Base-by-base conservation (phyloP, 306 rosid genomes). In the Cicer cuneatum region DNA sequence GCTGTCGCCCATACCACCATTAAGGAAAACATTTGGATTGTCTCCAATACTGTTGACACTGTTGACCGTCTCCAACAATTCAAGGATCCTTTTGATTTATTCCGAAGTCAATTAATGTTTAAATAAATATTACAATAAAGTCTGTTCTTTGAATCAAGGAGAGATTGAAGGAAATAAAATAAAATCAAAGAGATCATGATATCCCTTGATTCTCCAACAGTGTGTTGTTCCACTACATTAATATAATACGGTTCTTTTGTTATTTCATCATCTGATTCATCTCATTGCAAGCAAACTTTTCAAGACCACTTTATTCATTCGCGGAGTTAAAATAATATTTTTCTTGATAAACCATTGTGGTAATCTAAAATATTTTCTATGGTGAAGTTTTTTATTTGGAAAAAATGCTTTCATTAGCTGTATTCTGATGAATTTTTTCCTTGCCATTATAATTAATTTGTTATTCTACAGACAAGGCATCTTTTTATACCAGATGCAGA, bases 401-500 rank as follows among this genome's bases (percentile, higher is more conserved):
- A 13, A 13, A 43, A 2, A 45, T 51, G 33, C 37, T 33, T 18
- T 54, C 14, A 29, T 49, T 53, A 77, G 13, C n/a, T 64, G 59
- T 8, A 18, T 15, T 60, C 19, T 73, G 72, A 18, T 77, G 72
- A 69, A 53, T 16, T 10, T 54, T 69, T 62, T 69, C 52, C 16
- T 39, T 74, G n/a, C 18, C 47, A 53, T 59, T 14, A 53, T 69
- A 43, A 63, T 21, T n/a, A 49, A 2, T 24, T 67, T 72, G 21
- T 47, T 85, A 40, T 69, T 69, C 54, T 85, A 78, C 90, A 93
- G 98, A 87, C 88, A 61, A 83, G 98, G 75, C 87, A 87, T 48
- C 87, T 89, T 77, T 93, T 89, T 80, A 80, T 91, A n/a, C 81
- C 85, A 39, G 94, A 91, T 78, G 83, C 88, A 8, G 94, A 91